These are phyloP conservation scores for Haberlea rhodopensis DNA, from an alignment of 257 asterid genomes.

Conservation along the genomic window DNA sequence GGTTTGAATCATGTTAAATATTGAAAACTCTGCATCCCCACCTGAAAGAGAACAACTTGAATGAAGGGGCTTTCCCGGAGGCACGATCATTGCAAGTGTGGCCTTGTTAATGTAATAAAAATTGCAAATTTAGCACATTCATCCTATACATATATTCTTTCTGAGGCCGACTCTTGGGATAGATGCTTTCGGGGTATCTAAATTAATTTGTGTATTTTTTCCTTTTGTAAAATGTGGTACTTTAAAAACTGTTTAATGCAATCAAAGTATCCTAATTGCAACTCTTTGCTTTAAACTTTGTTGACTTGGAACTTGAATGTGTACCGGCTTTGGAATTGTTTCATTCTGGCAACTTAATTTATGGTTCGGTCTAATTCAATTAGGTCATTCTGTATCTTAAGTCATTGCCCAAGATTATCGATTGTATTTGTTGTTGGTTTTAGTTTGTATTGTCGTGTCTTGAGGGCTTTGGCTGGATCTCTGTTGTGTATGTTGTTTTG, in stretches of 20 bases:
- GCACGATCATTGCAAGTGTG: too few relatives aligned
- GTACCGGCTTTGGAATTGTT: background rate
- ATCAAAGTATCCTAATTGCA: background rate
- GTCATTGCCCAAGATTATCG: too few relatives aligned
- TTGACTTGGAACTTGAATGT: background rate
- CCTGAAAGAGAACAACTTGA: background rate
- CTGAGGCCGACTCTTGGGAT: background rate
- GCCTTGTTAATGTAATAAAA: conserved; percentile 21
- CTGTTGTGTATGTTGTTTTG: too few relatives aligned
- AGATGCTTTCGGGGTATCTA: conserved; percentile 20
- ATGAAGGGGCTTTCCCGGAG: background rate
- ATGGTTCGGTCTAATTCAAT: too few relatives aligned
- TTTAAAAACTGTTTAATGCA: background rate
- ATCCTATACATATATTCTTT: background rate
- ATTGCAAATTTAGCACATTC: background rate
- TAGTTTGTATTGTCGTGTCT: too few relatives aligned
- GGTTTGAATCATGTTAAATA: conserved; percentile 10
- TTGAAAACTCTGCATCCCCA: background rate
- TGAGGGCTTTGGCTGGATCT: too few relatives aligned
- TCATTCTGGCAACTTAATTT: too few relatives aligned
- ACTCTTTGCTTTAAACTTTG: too few relatives aligned
- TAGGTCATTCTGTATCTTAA: too few relatives aligned
- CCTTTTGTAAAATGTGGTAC: background rate
- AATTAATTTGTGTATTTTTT: conserved; percentile 1
- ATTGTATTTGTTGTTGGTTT: too few relatives aligned